phyloP scores from a whole-genome alignment of 108 stramenopile genomes.

The Cylindrotheca closterium region DNA sequence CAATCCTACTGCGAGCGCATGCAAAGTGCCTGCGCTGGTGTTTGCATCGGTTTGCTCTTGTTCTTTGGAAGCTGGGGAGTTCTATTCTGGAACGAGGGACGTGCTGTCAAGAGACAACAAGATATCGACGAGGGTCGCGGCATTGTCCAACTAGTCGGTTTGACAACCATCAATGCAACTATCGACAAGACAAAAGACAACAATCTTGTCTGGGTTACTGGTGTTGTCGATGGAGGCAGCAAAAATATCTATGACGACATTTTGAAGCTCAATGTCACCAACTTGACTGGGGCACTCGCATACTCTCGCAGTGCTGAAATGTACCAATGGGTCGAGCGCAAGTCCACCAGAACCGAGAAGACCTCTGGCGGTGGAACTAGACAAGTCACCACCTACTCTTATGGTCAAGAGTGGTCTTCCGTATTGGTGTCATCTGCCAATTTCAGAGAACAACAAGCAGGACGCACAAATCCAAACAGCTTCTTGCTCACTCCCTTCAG shows the following conservation, averaged over 20 bases:
- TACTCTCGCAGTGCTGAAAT: slow-evolving; percentile 12
- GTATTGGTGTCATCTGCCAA: neutral
- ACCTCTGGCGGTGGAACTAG: slow-evolving; percentile 17
- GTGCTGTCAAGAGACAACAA: slow-evolving; percentile 21
- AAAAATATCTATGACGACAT: neutral
- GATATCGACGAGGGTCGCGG: slow-evolving; percentile 25
- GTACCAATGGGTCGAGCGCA: slow-evolving; percentile 23
- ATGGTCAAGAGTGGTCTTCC: neutral
- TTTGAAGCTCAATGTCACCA: slow-evolving; percentile 1
- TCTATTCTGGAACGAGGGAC: slow-evolving; percentile 28
- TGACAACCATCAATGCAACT: neutral
- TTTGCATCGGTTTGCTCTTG: slow-evolving; percentile 22
- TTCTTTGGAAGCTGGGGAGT: slow-evolving; percentile 17
- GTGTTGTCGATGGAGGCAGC: neutral
- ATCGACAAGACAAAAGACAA: slow-evolving; percentile 7
- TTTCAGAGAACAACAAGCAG: neutral
- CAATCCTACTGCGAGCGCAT: slow-evolving; percentile 5
- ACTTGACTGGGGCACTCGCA: neutral
- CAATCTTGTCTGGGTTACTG: slow-evolving; percentile 11
- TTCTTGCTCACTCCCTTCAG: neutral
- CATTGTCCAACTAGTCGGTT: slow-evolving; percentile 1
- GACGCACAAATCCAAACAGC: neutral
- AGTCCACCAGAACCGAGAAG: neutral
- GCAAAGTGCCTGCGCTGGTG: slow-evolving; percentile 8
- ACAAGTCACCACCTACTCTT: slow-evolving; percentile 18